phyloP scores from a whole-genome alignment of 2,329 filamentous ascomycete species.

The Ascochyta fabae region DNA sequence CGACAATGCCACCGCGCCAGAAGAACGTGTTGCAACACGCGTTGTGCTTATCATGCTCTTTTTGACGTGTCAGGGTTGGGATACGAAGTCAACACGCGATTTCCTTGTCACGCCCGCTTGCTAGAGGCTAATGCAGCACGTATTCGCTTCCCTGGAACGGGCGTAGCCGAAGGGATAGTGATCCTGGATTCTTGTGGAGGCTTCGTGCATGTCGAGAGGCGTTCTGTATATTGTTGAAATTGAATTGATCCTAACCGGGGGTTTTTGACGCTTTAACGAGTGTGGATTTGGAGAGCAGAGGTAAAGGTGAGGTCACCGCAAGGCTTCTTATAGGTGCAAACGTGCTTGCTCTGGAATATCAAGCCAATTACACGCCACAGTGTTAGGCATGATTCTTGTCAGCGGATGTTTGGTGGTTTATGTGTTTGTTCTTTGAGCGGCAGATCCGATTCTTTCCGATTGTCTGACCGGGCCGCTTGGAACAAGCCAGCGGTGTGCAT shows the following conservation, averaged over 20 bases:
- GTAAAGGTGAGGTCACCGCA: neutral
- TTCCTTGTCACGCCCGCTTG: slow-evolving; percentile 18
- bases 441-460: slow-evolving; percentile 1
- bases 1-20: neutral
- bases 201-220: neutral
- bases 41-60: slow-evolving; percentile 6
- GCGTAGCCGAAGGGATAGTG: slow-evolving; percentile 11
- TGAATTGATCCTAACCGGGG: neutral
- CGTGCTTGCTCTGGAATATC: neutral
- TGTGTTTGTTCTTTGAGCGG: neutral
- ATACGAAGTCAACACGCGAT: neutral
- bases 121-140: slow-evolving; percentile 8
- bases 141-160: slow-evolving; percentile 5
- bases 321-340: neutral
- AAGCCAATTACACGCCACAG: neutral
- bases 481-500: neutral
- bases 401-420: no score
- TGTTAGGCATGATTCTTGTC: neutral
- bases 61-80: neutral
- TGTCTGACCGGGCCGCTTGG: neutral
- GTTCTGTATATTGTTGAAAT: neutral
- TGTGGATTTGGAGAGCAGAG: neutral
- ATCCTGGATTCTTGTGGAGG: slow-evolving; percentile 8
- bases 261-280: neutral
- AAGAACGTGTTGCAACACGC: neutral